Conservation (phyloP, 2,329 filamentous ascomycete genomes). For the Penicillium expansum region DNA sequence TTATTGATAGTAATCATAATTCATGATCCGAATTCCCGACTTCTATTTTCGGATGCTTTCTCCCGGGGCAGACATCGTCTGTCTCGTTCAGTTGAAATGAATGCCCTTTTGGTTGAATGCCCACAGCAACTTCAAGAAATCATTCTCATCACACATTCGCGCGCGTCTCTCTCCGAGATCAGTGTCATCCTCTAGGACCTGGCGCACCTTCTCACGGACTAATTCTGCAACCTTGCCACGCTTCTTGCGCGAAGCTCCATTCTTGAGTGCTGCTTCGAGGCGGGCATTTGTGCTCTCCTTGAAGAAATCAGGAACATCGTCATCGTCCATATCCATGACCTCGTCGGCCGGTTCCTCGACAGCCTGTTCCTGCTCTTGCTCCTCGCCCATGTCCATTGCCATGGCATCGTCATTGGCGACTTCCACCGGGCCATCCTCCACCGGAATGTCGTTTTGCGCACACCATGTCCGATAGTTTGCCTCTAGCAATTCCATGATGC, state of each 20-base stretch:
- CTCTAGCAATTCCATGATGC: constrained; percentile 78
- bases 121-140: constrained; percentile 77
- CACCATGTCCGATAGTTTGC: constrained; percentile 89
- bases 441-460: constrained; percentile 73
- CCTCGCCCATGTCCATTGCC: constrained; percentile 37
- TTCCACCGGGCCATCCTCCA: constrained; percentile 63
- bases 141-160: constrained; percentile 85
- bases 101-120: constrained; percentile 91
- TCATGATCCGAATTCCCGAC: constrained; percentile 27
- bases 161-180: constrained; percentile 76
- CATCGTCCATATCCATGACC: constrained; percentile 51
- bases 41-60: constrained; percentile 11
- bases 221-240: constrained; percentile 77
- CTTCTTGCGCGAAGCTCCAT: constrained; percentile 61
- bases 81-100: constrained; percentile 67
- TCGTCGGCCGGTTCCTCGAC: constrained; percentile 51
- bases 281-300: constrained; percentile 54
- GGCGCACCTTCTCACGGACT: constrained; percentile 81
- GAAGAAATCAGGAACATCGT: constrained; percentile 82
- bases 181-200: constrained; percentile 78
- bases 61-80: constrained; percentile 7
- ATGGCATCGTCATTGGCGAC: constrained; percentile 35
- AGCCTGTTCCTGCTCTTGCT: constrained; percentile 22
- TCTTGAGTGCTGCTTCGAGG: constrained; percentile 40
- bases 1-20: constrained; percentile 36